Percentiles rank a stretch among this genome's conserved stretches.
These are phyloP conservation scores for Lipomyces sp. DNA, from an alignment of 805 yeast genomes.

Conservation along the genomic window DNA sequence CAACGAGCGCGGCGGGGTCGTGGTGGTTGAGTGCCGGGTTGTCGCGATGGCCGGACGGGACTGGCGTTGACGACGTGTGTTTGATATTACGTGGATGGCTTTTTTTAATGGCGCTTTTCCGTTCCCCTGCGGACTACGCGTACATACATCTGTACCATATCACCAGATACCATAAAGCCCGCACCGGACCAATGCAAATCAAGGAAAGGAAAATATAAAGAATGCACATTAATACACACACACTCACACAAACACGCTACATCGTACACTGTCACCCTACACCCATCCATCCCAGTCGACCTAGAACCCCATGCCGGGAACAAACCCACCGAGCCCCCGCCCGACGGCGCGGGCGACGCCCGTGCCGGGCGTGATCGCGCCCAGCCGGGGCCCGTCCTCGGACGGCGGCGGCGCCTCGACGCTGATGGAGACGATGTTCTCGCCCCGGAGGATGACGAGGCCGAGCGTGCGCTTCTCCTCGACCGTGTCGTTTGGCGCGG, in stretches of 20 bases:
- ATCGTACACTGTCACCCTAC: no score
- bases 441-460: conserved; percentile 81
- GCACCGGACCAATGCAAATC: no score
- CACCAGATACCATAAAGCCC: no score
- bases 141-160: no score
- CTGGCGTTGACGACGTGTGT: no score
- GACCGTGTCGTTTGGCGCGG: conserved; percentile 41
- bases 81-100: no score
- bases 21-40: not conserved
- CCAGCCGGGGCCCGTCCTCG: conserved; percentile 38
- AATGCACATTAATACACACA: conserved; percentile 3
- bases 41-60: no score
- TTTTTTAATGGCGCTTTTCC: no score
- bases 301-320: conserved; percentile 30
- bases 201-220: conserved; percentile 5
- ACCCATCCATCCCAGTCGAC: no score
- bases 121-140: no score
- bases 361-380: conserved; percentile 37
- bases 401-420: conserved; percentile 62
- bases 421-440: conserved; percentile 68
- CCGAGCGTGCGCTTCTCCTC: conserved; percentile 79
- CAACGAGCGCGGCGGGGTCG: not conserved
- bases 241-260: not conserved
- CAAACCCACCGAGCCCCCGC: conserved; percentile 33
- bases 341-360: conserved; percentile 38